Base-by-base conservation (phyloP, 148 eudicot genomes). In the Vaccinium corymbosum region DNA sequence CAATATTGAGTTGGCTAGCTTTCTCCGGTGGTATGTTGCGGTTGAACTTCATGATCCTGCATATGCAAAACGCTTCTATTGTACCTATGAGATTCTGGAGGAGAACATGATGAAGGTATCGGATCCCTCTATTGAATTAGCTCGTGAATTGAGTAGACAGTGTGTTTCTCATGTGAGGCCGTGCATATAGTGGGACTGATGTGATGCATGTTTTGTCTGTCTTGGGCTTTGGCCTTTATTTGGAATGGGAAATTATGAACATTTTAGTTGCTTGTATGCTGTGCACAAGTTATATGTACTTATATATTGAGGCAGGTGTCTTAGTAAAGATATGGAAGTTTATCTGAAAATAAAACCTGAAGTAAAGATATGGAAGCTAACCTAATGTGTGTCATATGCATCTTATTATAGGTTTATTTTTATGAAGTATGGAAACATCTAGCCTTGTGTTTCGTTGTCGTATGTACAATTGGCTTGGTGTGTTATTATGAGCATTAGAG, bases 1-100 rank as follows among this genome's bases (percentile, higher is more conserved):
- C 78, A 97, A 94, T 85, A 94, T 94, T 80, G 99, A 94, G 85
- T 83, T 97, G 88, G 98, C 99, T 82, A 97, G 99, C 92, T 97
- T 94, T 88, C 96, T 97, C 59, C 97, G 99, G 66, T 97, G 99
- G 99, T 97, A 93, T 86, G 98, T 97, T 70, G 94, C 98, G 49
- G 99, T 97, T 80, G 99, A 97, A 87, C 97, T 97, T 86, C 97
- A 95, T 80, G 99, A 97, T 91, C 99, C 91, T 86, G 88, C 93
- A 35, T 92, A 97, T 91, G 99, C 98, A 32, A 94, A 95, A 84
- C 98, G 99, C 61, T 97, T 94, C 85, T 97, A 97, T 78, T 91
- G 90, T 85, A 94, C 98, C 64, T 91, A 93, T 85, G 99, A 94
- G 90, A 81, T 92, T 87, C 83, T 97, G 88, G 95, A 97, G 89